These are phyloP conservation scores for Puccinia horiana DNA, from an alignment of 1,284 basidiomycete species.

Conservation along the genomic window DNA sequence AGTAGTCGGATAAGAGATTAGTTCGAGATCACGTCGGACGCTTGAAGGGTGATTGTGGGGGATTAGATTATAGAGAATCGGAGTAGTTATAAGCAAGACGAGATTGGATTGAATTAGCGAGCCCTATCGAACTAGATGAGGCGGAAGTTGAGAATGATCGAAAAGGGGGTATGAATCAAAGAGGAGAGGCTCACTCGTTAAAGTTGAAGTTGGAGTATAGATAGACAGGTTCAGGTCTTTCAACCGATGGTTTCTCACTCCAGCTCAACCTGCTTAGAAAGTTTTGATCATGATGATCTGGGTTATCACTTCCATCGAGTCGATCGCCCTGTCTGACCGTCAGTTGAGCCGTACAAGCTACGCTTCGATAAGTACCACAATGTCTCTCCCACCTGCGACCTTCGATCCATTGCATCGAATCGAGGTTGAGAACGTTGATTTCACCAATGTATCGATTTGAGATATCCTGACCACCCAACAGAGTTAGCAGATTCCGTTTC, in stretches of 20 bases:
- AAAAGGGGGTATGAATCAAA: neutral
- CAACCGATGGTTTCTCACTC: constrained; percentile 54
- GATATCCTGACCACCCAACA: constrained; percentile 47
- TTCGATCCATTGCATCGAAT: constrained; percentile 72
- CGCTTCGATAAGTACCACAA: constrained; percentile 87
- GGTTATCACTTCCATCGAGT: constrained; percentile 29
- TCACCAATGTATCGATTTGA: constrained; percentile 71
- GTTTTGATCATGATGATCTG: constrained; percentile 41
- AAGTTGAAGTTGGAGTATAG: constrained; percentile 85
- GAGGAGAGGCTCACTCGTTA: constrained; percentile 59
- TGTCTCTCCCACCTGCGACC: constrained; percentile 78
- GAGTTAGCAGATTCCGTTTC: constrained; percentile 39
- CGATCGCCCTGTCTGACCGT: constrained; percentile 50
- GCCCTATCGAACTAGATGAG: neutral
- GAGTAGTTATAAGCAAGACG: neutral
- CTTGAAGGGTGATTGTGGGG: constrained; percentile 60
- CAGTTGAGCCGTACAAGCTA: constrained; percentile 60
- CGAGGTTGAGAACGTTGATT: constrained; percentile 80
- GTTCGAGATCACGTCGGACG: constrained; percentile 86
- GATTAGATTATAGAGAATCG: neutral
- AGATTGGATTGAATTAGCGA: constrained; percentile 34
- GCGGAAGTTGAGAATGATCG: neutral
- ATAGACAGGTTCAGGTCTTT: constrained; percentile 74
- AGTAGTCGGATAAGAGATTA: constrained; percentile 71
- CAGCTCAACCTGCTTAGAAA: constrained; percentile 43